phyloP scores from a whole-genome alignment of 768 basidiomycete species.

The Neoboletus magnificus region DNA sequence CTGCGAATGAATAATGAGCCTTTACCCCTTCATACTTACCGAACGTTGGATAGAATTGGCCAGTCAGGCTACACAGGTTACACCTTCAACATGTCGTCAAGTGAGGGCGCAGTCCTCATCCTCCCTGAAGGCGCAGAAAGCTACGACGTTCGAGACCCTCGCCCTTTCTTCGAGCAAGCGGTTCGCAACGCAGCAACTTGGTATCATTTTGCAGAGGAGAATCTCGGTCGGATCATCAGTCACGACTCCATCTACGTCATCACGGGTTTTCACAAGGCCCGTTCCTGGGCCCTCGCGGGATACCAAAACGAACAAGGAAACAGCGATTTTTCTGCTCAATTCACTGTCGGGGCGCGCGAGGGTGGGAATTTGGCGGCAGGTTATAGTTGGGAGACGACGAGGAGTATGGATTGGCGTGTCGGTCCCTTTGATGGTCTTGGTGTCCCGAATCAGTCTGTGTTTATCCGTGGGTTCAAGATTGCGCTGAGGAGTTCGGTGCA shows the following conservation, averaged over 20 bases:
- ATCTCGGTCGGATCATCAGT: constrained; percentile 26
- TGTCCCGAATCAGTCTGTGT: constrained; percentile 27
- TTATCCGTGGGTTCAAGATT: constrained; percentile 32
- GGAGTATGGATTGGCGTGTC: constrained; percentile 18
- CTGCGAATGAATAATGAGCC: neutral
- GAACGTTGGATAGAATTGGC: neutral
- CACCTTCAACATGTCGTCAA: constrained; percentile 17
- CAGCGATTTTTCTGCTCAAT: constrained; percentile 10
- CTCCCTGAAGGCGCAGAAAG: constrained; percentile 34
- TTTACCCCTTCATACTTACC: neutral
- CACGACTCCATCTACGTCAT: constrained; percentile 35
- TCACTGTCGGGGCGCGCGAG: constrained; percentile 9
- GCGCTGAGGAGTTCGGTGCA: constrained; percentile 15
- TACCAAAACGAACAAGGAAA: constrained; percentile 11
- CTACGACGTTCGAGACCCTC: constrained; percentile 25
- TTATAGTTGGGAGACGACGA: constrained; percentile 19
- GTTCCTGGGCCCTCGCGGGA: constrained; percentile 31
- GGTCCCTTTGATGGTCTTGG: constrained; percentile 11
- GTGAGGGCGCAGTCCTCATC: constrained; percentile 32
- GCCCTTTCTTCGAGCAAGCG: constrained; percentile 27
- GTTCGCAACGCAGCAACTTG: constrained; percentile 26
- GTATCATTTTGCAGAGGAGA: constrained; percentile 30
- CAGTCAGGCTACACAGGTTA: constrained; percentile 1
- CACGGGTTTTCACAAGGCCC: constrained; percentile 25
- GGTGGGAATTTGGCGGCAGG: constrained; percentile 5